Conservation (phyloP, 305 asterid species). For the Fraxinus velutina region DNA sequence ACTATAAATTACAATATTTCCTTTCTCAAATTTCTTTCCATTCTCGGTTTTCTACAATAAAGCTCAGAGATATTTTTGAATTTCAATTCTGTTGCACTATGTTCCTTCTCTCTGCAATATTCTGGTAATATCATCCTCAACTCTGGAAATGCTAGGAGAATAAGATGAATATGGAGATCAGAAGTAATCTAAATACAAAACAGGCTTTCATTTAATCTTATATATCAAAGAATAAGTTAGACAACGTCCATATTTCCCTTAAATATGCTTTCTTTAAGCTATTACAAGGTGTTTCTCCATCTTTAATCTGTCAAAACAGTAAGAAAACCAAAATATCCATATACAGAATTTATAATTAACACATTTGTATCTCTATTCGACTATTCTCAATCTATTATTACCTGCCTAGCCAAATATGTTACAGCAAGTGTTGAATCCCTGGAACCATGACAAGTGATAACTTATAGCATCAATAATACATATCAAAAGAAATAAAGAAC, state of each 20-base stretch:
- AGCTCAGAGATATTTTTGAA: not conserved
- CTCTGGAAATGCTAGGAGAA: not conserved
- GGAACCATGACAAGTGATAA: not conserved
- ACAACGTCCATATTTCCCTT: not conserved
- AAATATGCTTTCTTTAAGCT: not conserved
- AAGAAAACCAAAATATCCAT: constrained; percentile 3
- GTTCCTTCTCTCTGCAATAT: not conserved
- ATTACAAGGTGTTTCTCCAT: not conserved
- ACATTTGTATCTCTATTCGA: not conserved
- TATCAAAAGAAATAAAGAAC: not conserved
- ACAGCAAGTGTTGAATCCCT: not conserved
- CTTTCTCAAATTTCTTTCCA: not conserved
- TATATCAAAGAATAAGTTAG: not conserved
- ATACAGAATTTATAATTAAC: not conserved
- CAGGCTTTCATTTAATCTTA: not conserved
- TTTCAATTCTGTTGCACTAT: not conserved
- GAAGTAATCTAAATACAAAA: not conserved
- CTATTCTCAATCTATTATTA: not conserved
- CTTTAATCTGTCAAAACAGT: not conserved
- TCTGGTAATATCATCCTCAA: not conserved
- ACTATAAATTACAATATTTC: not conserved
- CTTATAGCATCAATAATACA: not conserved
- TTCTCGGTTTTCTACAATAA: not conserved
- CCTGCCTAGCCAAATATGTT: not conserved
- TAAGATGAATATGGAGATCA: not conserved